These are phyloP conservation scores for Spirogloea muscicola DNA, from an alignment of 139 green algal genomes.

Conservation along the genomic window DNA sequence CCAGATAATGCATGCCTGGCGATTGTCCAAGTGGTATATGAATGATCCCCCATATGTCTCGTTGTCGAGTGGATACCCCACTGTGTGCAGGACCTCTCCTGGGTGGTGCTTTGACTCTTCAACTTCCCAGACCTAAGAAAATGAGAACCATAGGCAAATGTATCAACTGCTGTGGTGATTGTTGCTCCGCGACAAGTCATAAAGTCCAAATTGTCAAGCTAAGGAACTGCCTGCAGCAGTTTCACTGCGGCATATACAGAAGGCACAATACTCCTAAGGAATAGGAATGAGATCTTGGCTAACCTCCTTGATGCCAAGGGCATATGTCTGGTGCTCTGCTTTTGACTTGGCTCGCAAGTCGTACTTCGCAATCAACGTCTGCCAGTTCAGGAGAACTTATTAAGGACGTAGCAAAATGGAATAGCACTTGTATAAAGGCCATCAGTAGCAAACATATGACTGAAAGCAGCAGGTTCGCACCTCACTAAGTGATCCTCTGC, in stretches of 20 bases:
- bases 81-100: slow-evolving; percentile 75
- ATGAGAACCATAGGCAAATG: too few relatives aligned
- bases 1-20: slow-evolving; percentile 30
- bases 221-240: too few relatives aligned
- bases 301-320: slow-evolving; percentile 85
- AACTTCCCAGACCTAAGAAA: slow-evolving; percentile 69
- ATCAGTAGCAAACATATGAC: too few relatives aligned
- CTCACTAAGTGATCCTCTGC: slow-evolving; percentile 80
- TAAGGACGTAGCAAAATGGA: too few relatives aligned
- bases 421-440: too few relatives aligned
- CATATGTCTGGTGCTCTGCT: slow-evolving; percentile 51
- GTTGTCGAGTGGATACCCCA: slow-evolving; percentile 74
- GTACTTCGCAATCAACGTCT: slow-evolving; percentile 71
- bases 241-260: too few relatives aligned
- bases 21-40: slow-evolving; percentile 87
- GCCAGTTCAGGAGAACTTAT: too few relatives aligned
- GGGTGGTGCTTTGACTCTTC: slow-evolving; percentile 59
- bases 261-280: too few relatives aligned
- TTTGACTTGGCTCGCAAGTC: slow-evolving; percentile 62
- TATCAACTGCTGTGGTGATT: too few relatives aligned
- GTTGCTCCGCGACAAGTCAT: too few relatives aligned
- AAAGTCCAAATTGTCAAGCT: too few relatives aligned
- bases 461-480: too few relatives aligned
- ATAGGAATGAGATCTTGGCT: not conserved
- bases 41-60: slow-evolving; percentile 81